These are phyloP conservation scores for Colletotrichum higginsianum DNA, from an alignment of 2,329 filamentous ascomycete species.

Conservation along the genomic window DNA sequence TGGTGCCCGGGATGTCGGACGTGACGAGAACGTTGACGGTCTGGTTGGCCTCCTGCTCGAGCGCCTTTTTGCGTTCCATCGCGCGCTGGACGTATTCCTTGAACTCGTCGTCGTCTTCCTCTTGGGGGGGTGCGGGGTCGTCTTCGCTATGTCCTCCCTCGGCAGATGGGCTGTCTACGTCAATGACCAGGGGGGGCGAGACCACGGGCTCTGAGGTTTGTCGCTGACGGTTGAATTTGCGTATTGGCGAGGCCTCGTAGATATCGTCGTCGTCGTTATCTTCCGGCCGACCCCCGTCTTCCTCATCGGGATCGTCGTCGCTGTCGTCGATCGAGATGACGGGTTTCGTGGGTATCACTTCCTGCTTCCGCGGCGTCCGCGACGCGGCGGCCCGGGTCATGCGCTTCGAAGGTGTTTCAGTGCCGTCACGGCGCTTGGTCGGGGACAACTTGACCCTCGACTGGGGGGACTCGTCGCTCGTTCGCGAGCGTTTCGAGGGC, in stretches of 20 bases:
- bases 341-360: slow-evolving; percentile 26
- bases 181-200: slow-evolving; percentile 45
- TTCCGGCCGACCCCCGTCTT: slow-evolving; percentile 31
- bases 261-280: slow-evolving; percentile 26
- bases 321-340: slow-evolving; percentile 46
- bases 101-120: slow-evolving; percentile 59
- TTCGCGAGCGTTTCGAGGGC: slow-evolving; percentile 56
- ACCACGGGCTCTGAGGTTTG: slow-evolving; percentile 22
- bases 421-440: slow-evolving; percentile 8
- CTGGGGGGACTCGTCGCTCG: slow-evolving; percentile 38
- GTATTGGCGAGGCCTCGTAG: slow-evolving; percentile 41
- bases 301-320: slow-evolving; percentile 37
- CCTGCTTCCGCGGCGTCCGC: slow-evolving; percentile 40
- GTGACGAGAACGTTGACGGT: slow-evolving; percentile 63
- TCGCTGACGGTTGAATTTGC: slow-evolving; percentile 11
- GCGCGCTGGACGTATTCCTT: slow-evolving; percentile 63
- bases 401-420: slow-evolving; percentile 37
- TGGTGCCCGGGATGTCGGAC: slow-evolving; percentile 74
- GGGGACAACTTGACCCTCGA: slow-evolving; percentile 33
- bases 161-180: slow-evolving; percentile 45
- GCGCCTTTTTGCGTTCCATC: slow-evolving; percentile 48
- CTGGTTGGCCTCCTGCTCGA: slow-evolving; percentile 38
- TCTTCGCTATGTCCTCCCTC: slow-evolving; percentile 33
- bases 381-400: slow-evolving; percentile 29
- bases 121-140: slow-evolving; percentile 33